phyloP scores from a whole-genome alignment of 306 rosid genomes.

The Prunus salicina region DNA sequence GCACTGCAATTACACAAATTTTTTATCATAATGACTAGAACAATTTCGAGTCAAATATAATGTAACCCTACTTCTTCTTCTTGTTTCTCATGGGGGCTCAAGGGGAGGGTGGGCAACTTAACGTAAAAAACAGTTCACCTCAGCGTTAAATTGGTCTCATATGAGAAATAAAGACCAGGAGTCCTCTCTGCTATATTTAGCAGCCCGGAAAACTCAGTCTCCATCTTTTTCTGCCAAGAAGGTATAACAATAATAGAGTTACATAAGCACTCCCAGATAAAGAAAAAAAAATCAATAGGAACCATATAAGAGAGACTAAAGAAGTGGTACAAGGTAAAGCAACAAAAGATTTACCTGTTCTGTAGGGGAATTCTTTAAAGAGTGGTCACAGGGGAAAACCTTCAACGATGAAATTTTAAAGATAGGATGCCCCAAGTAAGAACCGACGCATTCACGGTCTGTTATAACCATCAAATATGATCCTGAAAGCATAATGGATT shows the following conservation, averaged over 20 bases:
- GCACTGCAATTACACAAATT: constrained; percentile 47
- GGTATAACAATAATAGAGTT: constrained; percentile 25
- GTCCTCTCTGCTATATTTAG: constrained; percentile 81
- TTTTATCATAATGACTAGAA: constrained; percentile 2
- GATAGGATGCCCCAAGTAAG: constrained; percentile 87
- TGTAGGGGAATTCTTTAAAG: constrained; percentile 56
- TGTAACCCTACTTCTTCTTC: background rate
- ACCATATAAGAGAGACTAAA: background rate
- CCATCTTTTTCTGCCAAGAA: constrained; percentile 76
- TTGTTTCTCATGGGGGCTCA: background rate
- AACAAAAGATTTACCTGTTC: constrained; percentile 57
- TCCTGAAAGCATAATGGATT: constrained; percentile 40
- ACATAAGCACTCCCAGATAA: constrained; percentile 10
- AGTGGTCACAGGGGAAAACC: constrained; percentile 80
- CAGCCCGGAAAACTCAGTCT: constrained; percentile 69
- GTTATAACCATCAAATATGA: constrained; percentile 81
- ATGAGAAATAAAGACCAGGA: constrained; percentile 84
- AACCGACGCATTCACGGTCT: constrained; percentile 64
- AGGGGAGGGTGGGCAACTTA: background rate
- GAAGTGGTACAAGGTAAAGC: constrained; percentile 1
- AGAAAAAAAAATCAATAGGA: background rate
- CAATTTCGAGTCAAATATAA: constrained; percentile 1
- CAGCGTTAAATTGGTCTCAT: constrained; percentile 82
- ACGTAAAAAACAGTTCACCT: constrained; percentile 56
- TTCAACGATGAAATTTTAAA: constrained; percentile 65